Evolutionary conservation across 108 stramenopile genomes (phyloP).

Genomic region (Epipyxis sp.): DNA sequence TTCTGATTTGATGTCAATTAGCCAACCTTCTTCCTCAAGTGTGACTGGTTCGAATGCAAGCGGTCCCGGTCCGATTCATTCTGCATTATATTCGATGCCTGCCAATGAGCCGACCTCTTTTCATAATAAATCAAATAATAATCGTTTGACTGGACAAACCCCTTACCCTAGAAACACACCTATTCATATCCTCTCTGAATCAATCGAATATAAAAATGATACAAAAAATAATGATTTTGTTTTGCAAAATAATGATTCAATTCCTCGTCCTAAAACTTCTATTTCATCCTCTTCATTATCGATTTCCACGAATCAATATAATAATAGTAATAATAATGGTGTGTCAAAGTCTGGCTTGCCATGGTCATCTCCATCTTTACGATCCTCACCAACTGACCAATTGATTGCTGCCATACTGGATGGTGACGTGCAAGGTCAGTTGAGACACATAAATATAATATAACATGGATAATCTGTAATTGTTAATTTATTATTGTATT

Average conservation of each 20-base stretch:
- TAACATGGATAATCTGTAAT: too few relatives aligned
- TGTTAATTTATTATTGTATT: too few relatives aligned
- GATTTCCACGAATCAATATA: background rate
- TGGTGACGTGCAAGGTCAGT: slow-evolving; percentile 33
- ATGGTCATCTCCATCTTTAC: slow-evolving; percentile 2
- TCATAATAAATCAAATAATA: too few relatives aligned
- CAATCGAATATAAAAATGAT: background rate
- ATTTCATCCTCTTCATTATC: background rate
- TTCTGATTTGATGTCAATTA: background rate
- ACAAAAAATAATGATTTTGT: too few relatives aligned
- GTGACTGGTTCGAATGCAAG: background rate
- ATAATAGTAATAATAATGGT: background rate
- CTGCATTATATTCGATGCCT: too few relatives aligned
- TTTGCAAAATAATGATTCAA: background rate
- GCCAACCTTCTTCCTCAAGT: background rate
- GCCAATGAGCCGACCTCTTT: too few relatives aligned
- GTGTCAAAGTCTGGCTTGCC: background rate
- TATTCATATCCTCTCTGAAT: slow-evolving; percentile 9
- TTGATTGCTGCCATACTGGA: slow-evolving; percentile 31
- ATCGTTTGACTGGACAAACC: background rate
- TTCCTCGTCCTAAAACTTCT: background rate
- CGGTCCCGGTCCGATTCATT: background rate
- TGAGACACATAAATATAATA: too few relatives aligned
- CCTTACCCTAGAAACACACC: background rate
- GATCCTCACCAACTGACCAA: slow-evolving; percentile 24